Percentiles rank a stretch among this genome's conserved stretches.
Evolutionary conservation across 768 basidiomycete species (phyloP).

Genomic region (Tricholoma sp.): DNA sequence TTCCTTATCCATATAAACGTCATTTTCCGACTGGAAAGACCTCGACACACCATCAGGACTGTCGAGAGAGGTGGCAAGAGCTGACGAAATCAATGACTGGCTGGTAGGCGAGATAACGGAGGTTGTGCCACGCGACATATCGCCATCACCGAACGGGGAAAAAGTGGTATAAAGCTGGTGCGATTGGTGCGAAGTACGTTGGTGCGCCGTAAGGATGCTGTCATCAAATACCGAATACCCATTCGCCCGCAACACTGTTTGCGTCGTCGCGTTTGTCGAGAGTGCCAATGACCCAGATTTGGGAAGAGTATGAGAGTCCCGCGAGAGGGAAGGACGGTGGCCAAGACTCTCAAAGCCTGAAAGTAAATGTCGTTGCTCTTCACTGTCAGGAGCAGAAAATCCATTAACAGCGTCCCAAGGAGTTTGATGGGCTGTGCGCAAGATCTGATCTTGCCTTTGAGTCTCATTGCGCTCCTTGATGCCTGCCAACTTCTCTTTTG

Average conservation of each 20-base stretch:
- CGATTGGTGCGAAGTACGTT: conserved; percentile 9
- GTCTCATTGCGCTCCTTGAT: conserved; percentile 56
- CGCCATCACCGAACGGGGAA: conserved; percentile 50
- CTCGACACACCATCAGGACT: conserved; percentile 32
- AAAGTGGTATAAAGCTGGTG: conserved; percentile 30
- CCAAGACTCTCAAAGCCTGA: conserved; percentile 7
- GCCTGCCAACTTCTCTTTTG: conserved; percentile 54
- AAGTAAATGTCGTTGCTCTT: conserved; percentile 3
- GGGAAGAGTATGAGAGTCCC: conserved; percentile 12
- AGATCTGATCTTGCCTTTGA: conserved; percentile 36
- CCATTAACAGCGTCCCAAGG: conserved; percentile 17
- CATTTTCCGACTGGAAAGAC: conserved; percentile 50
- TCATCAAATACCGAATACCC: conserved; percentile 39
- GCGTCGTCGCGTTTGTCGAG: conserved; percentile 18
- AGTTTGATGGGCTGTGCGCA: conserved; percentile 10
- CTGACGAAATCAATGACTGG: conserved; percentile 50
- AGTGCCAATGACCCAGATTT: conserved; percentile 25
- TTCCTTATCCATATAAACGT: conserved; percentile 46
- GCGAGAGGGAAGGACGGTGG: conserved; percentile 11
- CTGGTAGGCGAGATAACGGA: conserved; percentile 35
- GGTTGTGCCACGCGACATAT: conserved; percentile 19
- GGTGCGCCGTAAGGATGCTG: conserved; percentile 27
- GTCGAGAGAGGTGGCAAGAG: conserved; percentile 52
- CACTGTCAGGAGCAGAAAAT: conserved; percentile 11
- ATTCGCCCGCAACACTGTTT: conserved; percentile 25